Percentiles rank a stretch among this genome's conserved stretches.
These are phyloP conservation scores for Psilocybe tampanensis DNA, from an alignment of 768 basidiomycete species.

Conservation along the genomic window DNA sequence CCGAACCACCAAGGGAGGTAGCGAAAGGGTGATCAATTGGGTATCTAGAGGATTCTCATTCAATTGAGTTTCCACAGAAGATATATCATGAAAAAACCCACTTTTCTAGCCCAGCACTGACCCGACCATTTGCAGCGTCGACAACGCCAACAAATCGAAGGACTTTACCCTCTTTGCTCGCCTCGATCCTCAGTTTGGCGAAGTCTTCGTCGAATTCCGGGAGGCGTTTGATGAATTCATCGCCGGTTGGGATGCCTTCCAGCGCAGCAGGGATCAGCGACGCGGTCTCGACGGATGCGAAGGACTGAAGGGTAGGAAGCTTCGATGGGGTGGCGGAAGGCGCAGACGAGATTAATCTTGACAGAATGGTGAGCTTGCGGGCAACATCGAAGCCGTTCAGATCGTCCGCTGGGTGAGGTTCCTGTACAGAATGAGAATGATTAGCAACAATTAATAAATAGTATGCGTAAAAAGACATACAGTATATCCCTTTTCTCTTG, in stretches of 20 bases:
- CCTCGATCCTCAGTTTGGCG: slow-evolving; percentile 73
- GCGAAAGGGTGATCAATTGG: slow-evolving; percentile 90
- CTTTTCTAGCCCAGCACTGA: slow-evolving; percentile 91
- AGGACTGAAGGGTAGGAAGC: slow-evolving; percentile 70
- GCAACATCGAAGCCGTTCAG: slow-evolving; percentile 97
- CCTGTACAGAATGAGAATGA: slow-evolving; percentile 45
- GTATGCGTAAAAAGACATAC: slow-evolving; percentile 41
- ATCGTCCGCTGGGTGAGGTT: slow-evolving; percentile 97
- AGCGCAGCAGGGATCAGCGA: slow-evolving; percentile 86
- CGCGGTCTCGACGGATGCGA: slow-evolving; percentile 74
- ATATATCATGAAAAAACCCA: slow-evolving; percentile 41
- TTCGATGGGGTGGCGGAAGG: slow-evolving; percentile 32
- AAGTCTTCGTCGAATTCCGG: slow-evolving; percentile 85
- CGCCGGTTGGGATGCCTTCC: slow-evolving; percentile 66
- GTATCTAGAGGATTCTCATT: slow-evolving; percentile 57
- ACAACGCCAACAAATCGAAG: slow-evolving; percentile 94
- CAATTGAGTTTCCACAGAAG: background rate
- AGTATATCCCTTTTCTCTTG: slow-evolving; percentile 94
- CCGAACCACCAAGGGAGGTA: slow-evolving; percentile 92
- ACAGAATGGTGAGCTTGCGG: slow-evolving; percentile 94
- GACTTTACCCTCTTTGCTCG: slow-evolving; percentile 79
- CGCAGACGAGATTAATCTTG: slow-evolving; percentile 66
- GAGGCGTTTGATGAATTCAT: slow-evolving; percentile 80
- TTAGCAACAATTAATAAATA: background rate
- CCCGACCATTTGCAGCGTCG: slow-evolving; percentile 68